Evolutionary conservation across 1,284 basidiomycete genomes (phyloP), one percentile per base, ranked within the genome.

Genomic region (Singerocomus inundabilis): DNA sequence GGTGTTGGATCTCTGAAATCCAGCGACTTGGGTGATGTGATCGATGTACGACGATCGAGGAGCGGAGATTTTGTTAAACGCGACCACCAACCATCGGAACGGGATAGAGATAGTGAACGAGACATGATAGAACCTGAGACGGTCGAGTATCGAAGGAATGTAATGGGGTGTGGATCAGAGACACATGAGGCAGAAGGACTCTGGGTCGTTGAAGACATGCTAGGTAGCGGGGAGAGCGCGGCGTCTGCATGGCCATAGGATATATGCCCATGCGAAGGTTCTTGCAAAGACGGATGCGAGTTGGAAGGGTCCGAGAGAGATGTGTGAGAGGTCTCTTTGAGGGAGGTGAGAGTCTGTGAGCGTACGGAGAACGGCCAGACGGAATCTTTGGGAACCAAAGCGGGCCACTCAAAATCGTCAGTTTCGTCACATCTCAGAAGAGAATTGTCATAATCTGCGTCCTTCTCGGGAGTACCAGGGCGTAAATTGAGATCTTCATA

Each of bases 1-100:
- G 86, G 84, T 53, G 82, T 83, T 1, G 86, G 87, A 64, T 91
- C 88, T 34, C 85, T 78, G 62, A 89, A 79, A 26, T 85, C 81
- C 13, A 78, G 51, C 70, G 3, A 77, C 71, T 57, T 78, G 74
- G 55, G 79, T 81, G 53, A 78, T 71, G 37, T 62, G 40, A 68
- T 62, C 25, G 66, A 63, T 28, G 65, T 54, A 13, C 67, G 67
- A 41, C 72, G 69, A 32, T 76, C 74, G 30, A 77, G 63, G 5
- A 78, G 53, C 1, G 76, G 66, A 4, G 73, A 66, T 55, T 70
- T 70, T 9, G 74, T 59, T 52, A 79, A 70, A 18, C 74, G 68
- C 7, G 63, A 54, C 78, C 78, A 79, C 77, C 78, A 78, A 39
- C 62, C 72, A 54, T 75, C 70, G 16, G 68, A 73, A 24, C 75